These are phyloP conservation scores for Agroathelia rolfsii DNA, from an alignment of 1,284 basidiomycete species.

Conservation along the genomic window DNA sequence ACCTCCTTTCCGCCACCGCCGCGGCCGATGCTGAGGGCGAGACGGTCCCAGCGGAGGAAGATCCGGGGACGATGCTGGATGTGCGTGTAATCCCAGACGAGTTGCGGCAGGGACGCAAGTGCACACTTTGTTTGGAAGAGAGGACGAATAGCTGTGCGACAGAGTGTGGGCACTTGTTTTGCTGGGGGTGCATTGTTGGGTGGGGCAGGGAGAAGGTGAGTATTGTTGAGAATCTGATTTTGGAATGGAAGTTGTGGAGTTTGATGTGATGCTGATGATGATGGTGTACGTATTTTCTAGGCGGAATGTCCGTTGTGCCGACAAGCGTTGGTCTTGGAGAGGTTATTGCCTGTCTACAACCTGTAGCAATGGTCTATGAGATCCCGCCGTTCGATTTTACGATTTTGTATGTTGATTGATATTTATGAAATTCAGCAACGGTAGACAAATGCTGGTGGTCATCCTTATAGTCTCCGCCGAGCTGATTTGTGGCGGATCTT, in stretches of 20 bases:
- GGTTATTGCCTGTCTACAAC: conserved; percentile 78
- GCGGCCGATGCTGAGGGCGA: conserved; percentile 39
- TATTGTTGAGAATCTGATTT: conserved; percentile 4
- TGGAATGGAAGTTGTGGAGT: conserved; percentile 5
- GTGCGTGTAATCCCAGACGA: conserved; percentile 39
- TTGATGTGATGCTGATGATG: conserved; percentile 2
- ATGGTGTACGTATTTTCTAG: conserved; percentile 27
- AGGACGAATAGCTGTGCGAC: conserved; percentile 75
- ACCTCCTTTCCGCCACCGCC: conserved; percentile 43
- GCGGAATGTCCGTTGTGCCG: conserved; percentile 84
- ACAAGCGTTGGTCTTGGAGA: conserved; percentile 65
- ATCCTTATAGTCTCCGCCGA: too few relatives aligned
- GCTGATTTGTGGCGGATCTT: too few relatives aligned
- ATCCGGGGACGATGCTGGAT: conserved; percentile 56
- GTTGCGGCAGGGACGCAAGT: conserved; percentile 58
- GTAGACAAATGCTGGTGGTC: too few relatives aligned
- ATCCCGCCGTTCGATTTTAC: too few relatives aligned
- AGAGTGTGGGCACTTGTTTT: conserved; percentile 91
- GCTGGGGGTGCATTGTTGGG: conserved; percentile 85
- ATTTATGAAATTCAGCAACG: too few relatives aligned
- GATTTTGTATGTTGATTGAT: too few relatives aligned
- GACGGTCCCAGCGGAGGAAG: conserved; percentile 53
- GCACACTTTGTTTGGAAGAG: conserved; percentile 82
- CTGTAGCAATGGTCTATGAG: too few relatives aligned
- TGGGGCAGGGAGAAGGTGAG: conserved; percentile 83